Evolutionary conservation across 257 asterid species (phyloP).

Genomic region (Penstemon davidsonii): DNA sequence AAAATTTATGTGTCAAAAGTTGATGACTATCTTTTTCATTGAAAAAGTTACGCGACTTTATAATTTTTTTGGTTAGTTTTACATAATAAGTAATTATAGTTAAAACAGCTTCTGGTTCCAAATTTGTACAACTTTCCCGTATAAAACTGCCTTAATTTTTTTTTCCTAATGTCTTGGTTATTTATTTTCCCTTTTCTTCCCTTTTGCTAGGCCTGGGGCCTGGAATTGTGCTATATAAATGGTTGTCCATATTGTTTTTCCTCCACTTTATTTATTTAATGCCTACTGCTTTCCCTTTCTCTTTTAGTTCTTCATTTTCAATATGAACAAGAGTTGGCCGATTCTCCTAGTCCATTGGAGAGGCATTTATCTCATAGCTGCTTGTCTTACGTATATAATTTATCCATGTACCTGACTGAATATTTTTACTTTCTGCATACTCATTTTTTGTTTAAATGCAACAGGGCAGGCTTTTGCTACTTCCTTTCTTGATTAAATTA

Average conservation of each 20-base stretch:
- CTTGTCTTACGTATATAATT: not conserved
- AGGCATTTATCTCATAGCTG: constrained; percentile 14
- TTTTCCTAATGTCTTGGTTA: not conserved
- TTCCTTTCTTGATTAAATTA: constrained; percentile 19
- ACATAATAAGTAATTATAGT: not conserved
- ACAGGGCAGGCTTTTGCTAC: not conserved
- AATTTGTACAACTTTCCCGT: not conserved
- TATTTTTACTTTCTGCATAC: not conserved
- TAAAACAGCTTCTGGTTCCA: not conserved
- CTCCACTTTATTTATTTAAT: not conserved
- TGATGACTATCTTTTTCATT: constrained; percentile 1
- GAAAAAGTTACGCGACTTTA: not conserved
- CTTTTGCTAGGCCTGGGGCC: not conserved
- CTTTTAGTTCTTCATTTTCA: too few species aligned
- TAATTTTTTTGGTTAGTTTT: not conserved
- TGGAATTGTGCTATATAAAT: not conserved
- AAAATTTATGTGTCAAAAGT: not conserved
- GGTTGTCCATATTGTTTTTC: not conserved
- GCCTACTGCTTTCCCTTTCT: not conserved
- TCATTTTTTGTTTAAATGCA: not conserved
- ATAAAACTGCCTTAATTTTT: constrained; percentile 1
- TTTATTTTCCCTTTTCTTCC: not conserved
- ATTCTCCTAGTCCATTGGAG: constrained; percentile 11
- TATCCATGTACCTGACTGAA: not conserved
- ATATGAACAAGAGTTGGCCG: not conserved